Evolutionary conservation across 2,329 filamentous ascomycete species (phyloP).

Genomic region (Teratosphaeria gauchensis): DNA sequence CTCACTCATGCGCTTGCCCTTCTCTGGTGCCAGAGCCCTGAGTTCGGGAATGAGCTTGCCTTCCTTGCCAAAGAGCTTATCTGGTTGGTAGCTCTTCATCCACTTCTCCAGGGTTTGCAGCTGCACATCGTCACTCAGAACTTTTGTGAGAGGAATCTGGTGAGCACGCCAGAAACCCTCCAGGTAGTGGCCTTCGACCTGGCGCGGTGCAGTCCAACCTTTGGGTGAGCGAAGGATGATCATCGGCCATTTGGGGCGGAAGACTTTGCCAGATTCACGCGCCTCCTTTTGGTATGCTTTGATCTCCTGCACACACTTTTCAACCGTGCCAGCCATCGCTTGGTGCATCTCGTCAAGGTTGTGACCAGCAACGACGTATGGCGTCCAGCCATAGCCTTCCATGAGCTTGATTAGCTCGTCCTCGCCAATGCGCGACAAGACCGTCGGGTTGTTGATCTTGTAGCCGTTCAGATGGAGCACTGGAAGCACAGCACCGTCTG

Average conservation of each 20-base stretch:
- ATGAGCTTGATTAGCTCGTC: slow-evolving; percentile 63
- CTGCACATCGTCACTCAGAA: slow-evolving; percentile 52
- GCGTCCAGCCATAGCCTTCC: slow-evolving; percentile 66
- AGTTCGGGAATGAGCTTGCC: slow-evolving; percentile 56
- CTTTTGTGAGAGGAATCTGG: slow-evolving; percentile 66
- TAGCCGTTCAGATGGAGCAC: slow-evolving; percentile 74
- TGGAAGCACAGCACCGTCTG: slow-evolving; percentile 66
- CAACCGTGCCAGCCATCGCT: slow-evolving; percentile 68
- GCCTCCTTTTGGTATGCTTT: slow-evolving; percentile 59
- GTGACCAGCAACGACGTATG: slow-evolving; percentile 70
- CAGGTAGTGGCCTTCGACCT: slow-evolving; percentile 59
- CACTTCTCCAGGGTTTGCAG: slow-evolving; percentile 62
- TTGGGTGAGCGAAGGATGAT: slow-evolving; percentile 68
- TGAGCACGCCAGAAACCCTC: slow-evolving; percentile 73
- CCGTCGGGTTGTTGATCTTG: slow-evolving; percentile 74
- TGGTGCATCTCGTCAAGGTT: slow-evolving; percentile 69
- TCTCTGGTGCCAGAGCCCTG: slow-evolving; percentile 54
- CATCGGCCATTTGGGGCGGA: slow-evolving; percentile 69
- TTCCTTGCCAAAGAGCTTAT: slow-evolving; percentile 56
- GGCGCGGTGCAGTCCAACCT: slow-evolving; percentile 68
- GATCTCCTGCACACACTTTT: slow-evolving; percentile 63
- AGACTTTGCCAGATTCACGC: slow-evolving; percentile 57
- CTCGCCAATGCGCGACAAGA: slow-evolving; percentile 64
- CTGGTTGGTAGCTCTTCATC: slow-evolving; percentile 69
- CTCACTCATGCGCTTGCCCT: slow-evolving; percentile 62